phyloP scores from a whole-genome alignment of 139 green algal genomes.

The Coelastrella sp. region DNA sequence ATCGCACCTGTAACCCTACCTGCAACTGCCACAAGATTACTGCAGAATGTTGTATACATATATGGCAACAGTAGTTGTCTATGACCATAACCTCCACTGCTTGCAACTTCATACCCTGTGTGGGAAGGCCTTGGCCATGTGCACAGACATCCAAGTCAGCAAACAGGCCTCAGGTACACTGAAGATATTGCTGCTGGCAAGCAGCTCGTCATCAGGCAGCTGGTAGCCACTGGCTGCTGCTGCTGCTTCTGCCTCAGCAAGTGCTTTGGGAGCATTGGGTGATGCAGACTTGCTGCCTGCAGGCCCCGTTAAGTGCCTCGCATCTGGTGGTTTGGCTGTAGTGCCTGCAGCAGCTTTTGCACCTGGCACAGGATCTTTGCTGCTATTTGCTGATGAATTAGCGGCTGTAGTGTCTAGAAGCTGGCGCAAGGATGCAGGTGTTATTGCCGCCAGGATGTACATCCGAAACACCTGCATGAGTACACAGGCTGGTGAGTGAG shows the following conservation, averaged over 20 bases:
- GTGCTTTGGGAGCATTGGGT: not conserved
- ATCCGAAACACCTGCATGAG: constrained; percentile 71
- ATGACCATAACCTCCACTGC: too few species aligned
- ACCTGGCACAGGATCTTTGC: not conserved
- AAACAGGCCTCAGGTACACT: constrained; percentile 72
- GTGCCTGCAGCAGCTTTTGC: not conserved
- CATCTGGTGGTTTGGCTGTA: not conserved
- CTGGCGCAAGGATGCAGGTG: constrained; percentile 59
- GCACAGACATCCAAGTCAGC: constrained; percentile 73
- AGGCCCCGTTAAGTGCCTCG: too few species aligned
- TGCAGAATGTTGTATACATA: not conserved
- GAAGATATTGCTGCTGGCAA: constrained; percentile 72
- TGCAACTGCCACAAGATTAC: not conserved
- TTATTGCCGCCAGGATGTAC: constrained; percentile 77
- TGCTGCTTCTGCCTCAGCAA: not conserved
- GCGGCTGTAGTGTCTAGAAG: constrained; percentile 55
- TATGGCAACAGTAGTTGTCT: too few species aligned
- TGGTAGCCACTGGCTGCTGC: not conserved
- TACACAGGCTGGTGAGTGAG: not conserved
- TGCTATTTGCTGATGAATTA: not conserved
- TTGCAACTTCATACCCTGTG: constrained; percentile 35
- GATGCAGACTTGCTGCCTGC: not conserved
- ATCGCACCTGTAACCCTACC: not conserved
- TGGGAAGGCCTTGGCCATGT: constrained; percentile 59
- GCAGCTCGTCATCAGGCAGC: constrained; percentile 16